phyloP scores from a whole-genome alignment of 805 yeast species.

The Wickerhamomyces xylosicus region DNA sequence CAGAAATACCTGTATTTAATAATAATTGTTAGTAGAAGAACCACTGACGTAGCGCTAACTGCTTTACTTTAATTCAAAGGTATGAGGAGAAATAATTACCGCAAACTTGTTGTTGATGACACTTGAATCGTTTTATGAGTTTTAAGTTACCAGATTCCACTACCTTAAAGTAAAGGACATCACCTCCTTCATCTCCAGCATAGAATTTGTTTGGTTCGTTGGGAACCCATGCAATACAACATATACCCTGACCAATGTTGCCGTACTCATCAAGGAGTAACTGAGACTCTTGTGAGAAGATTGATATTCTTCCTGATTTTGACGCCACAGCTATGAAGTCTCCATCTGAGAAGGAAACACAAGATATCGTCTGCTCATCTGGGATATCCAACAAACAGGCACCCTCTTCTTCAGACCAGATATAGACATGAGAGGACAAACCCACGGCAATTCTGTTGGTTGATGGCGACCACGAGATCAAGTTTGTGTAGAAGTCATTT shows the following conservation, averaged over 20 bases:
- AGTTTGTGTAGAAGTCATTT: slow-evolving; percentile 70
- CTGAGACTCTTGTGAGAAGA: slow-evolving; percentile 29
- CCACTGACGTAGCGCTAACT: neutral
- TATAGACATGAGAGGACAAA: slow-evolving; percentile 41
- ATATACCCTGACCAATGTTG: slow-evolving; percentile 31
- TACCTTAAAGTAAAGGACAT: slow-evolving; percentile 31
- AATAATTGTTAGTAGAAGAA: neutral
- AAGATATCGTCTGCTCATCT: slow-evolving; percentile 35
- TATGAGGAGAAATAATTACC: slow-evolving; percentile 23
- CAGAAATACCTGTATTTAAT: slow-evolving; percentile 40
- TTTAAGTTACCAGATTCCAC: slow-evolving; percentile 11
- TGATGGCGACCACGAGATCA: slow-evolving; percentile 58
- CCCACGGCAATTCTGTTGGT: slow-evolving; percentile 56
- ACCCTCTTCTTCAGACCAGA: slow-evolving; percentile 50
- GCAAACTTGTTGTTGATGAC: slow-evolving; percentile 51
- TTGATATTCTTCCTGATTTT: slow-evolving; percentile 39
- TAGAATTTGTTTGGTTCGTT: slow-evolving; percentile 28
- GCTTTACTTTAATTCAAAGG: neutral
- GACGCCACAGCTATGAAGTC: slow-evolving; percentile 47
- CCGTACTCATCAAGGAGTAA: slow-evolving; percentile 11
- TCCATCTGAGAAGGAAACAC: slow-evolving; percentile 43
- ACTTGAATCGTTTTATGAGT: slow-evolving; percentile 25
- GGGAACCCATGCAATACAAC: slow-evolving; percentile 54
- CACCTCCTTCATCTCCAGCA: slow-evolving; percentile 61
- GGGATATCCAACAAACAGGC: slow-evolving; percentile 33